These are phyloP conservation scores for Plasmodium vinckei DNA, from an alignment of 169 alveolate genomes.

Conservation along the genomic window DNA sequence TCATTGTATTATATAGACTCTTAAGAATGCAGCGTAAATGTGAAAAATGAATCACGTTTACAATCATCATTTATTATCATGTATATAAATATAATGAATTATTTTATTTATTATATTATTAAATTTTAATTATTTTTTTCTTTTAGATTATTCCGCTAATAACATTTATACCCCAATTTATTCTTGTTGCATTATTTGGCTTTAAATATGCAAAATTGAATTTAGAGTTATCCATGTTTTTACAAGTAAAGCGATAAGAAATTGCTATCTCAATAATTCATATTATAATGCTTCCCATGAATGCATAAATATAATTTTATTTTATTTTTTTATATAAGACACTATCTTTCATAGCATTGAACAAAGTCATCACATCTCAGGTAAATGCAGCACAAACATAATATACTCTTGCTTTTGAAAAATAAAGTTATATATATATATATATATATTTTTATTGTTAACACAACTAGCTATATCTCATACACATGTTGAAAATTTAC, in stretches of 20 bases:
- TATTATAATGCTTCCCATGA: not conserved
- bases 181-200: constrained; percentile 79
- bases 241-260: constrained; percentile 54
- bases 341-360: constrained; percentile 93
- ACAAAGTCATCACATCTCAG: constrained; percentile 96
- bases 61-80: not conserved
- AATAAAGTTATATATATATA: too few species aligned
- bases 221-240: constrained; percentile 78
- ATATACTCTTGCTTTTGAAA: not conserved
- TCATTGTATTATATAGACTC: too few species aligned
- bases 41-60: not conserved
- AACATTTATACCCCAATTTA: constrained; percentile 86
- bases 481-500: too few species aligned
- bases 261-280: not conserved
- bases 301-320: constrained; percentile 70
- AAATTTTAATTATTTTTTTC: not conserved
- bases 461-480: too few species aligned
- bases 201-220: constrained; percentile 83
- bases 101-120: not conserved
- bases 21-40: too few species aligned
- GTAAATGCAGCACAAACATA: constrained; percentile 26
- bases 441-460: too few species aligned
- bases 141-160: constrained; percentile 80
- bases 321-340: constrained; percentile 90
- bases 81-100: not conserved